Base-by-base conservation (phyloP, 2,329 filamentous ascomycete species). In the Colletotrichum phormii region DNA sequence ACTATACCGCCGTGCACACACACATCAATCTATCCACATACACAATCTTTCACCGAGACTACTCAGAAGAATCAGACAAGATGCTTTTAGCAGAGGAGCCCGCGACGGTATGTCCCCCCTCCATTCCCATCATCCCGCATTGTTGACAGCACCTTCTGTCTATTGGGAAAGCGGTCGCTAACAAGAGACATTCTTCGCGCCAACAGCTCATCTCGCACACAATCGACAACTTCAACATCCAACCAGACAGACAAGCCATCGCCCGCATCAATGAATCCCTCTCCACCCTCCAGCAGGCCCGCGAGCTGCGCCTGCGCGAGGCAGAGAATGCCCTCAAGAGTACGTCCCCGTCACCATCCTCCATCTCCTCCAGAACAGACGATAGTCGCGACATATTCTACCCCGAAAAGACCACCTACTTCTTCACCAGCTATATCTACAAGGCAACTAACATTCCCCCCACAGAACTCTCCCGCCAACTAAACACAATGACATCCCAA, bases 41-140 rank as follows among this genome's bases (percentile, higher is more conserved):
- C 11, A n/a, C 65, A 59, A 24, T 6, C n/a, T 26, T 13, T 3
- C 22, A 35, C 11, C 1, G 22, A n/a, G 29, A 64, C 51, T 5
- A n/a, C 5, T 18, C 35, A 12, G 22, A 22, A 55, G 1, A 37
- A 29, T 62, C 75, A 71, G 72, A 74, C 85, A 95, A 84, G 75
- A 98, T 98, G 93, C 89, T 98, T 81, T 94, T 98, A 84, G 94
- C 97, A 84, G 95, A 98, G 86, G 94, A 97, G 82, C 96, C 95
- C 76, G 94, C 94, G 57, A 93, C 92, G 57, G 95, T 97, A 90
- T 15, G 74, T 3, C 0, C 29, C 15, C 18, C 26, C 26, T 8
- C 18, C 58, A 6, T 33, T 37, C 55, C 0, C 42, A 4, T 37
- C 42, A n/a, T 33, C 18, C 18, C n/a, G 18, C 22, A 11, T 22